Evolutionary conservation across 2,329 filamentous ascomycete genomes (phyloP).

Genomic region (Colletotrichum shisoi): DNA sequence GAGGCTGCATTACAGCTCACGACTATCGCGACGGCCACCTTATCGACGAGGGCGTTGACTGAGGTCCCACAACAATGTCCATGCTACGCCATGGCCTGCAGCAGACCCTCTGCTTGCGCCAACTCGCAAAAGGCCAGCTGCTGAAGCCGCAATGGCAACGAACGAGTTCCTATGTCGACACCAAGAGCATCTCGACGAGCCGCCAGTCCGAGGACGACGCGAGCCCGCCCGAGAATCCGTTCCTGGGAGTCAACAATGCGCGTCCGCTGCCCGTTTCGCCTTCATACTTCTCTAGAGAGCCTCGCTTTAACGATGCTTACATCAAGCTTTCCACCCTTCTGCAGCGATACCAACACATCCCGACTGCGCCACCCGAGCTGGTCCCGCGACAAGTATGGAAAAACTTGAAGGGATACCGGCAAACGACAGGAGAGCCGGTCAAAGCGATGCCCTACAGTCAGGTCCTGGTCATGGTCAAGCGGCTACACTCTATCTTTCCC

Average conservation of each 20-base stretch:
- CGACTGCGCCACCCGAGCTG: conserved; percentile 69
- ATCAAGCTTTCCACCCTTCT: conserved; percentile 76
- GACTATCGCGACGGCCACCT: conserved; percentile 30
- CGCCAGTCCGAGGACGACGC: conserved; percentile 2
- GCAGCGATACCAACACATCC: conserved; percentile 76
- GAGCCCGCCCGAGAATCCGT: conserved; percentile 42
- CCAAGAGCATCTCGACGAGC: conserved; percentile 44
- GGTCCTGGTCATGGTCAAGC: conserved; percentile 77
- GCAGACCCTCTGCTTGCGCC: conserved; percentile 49
- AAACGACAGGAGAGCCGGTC: conserved; percentile 74
- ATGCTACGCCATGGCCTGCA: conserved; percentile 48
- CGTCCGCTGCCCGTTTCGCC: conserved; percentile 84
- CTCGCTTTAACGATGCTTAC: conserved; percentile 84
- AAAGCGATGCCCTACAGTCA: conserved; percentile 80
- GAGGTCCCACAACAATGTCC: conserved; percentile 46
- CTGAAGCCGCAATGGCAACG: conserved; percentile 43
- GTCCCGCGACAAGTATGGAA: conserved; percentile 82
- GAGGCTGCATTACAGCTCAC: conserved; percentile 14
- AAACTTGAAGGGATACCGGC: conserved; percentile 77
- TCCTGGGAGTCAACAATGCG: conserved; percentile 58
- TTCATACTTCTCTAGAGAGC: conserved; percentile 92
- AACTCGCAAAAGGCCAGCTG: conserved; percentile 46
- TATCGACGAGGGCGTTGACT: conserved; percentile 31
- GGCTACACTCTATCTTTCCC: conserved; percentile 86
- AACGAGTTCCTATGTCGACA: conserved; percentile 42